Base-by-base conservation (phyloP, 2,329 filamentous ascomycete species). In the Paecilomyces variotii region DNA sequence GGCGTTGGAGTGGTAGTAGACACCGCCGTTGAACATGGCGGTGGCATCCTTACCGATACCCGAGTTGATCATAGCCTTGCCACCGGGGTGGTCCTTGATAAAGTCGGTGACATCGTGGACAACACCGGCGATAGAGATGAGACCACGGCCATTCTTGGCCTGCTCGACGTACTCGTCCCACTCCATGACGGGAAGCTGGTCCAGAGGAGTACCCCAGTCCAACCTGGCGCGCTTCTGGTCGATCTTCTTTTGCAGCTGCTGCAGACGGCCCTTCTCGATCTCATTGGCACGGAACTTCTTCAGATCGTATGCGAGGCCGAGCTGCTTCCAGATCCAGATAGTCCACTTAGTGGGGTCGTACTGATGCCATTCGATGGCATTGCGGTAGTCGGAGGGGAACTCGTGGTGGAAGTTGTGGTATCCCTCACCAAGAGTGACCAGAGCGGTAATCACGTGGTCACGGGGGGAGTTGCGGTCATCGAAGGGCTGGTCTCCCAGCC, bases 401-500 rank as follows among this genome's bases (percentile, higher is more conserved):
- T 95, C 90, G 82, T 95, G 90, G 79, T 95, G 90, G 83, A 95
- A 95, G 83, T 95, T 95, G 83, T 95, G 90, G 80, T 95, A 95
- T 30, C 90, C 90, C 78, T 92, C 90, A 54, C 90, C 90, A 25
- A 95, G 87, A 51, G 90, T 95, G 66, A 91, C 87, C 19, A 95
- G 78, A 52, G 90, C 90, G 49, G 90, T 95, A 76, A 95, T 85
- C 71, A 93, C 83, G 76, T 95, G 90, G 70, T 95, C 90, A 73
- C 91, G 87, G 63, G 90, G 91, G 61, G 88, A 91, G 84, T 95
- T 93, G 76, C 90, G 88, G 82, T 95, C 91, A 68, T 95, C 90
- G 73, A 95, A 95, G 61, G 91, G 91, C 79, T 95, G 90, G 68
- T 95, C 91, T 62, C 91, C 90, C 70, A 95, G 87, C 88, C 89